Base-by-base conservation (phyloP, 2,329 filamentous ascomycete species). In the Ophiocordyceps camponoti-rufipedis region DNA sequence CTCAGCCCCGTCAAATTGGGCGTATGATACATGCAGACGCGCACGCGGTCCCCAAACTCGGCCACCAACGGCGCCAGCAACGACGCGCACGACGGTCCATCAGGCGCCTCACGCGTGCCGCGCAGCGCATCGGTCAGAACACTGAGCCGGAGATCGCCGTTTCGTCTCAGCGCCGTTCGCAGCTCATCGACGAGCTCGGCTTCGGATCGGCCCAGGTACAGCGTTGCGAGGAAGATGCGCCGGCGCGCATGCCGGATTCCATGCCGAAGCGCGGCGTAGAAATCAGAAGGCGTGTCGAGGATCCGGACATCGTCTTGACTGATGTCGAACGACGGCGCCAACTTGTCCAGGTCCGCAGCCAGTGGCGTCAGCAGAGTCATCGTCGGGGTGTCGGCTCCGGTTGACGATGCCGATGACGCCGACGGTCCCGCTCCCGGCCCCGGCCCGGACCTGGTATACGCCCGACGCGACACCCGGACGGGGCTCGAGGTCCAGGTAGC, bases 1-100 rank as follows among this genome's bases (percentile, higher is more conserved):
- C 81, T 76, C 47, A 93, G 54, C 0, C 91, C 91, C 3, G 85
- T 94, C 51, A 98, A 65, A 56, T 98, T 98, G 0, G 91, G 91
- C 1, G 91, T 98, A 62, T 98, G 91, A 58, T 93, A 98, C 87
- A 98, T 93, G 54, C 88, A 82, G 50, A 98, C 78, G 56, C 95
- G 86, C 39, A 98, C 87, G 35, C 89, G 75, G 1, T 85, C 78
- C 0, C 89, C 88, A 62, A 95, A 94, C 54, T 94, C 85, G 7
- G 72, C 65, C 11, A 94, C 72, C n/a, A 98, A 67, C 0, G 87
- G 82, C 6, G 81, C 84, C 35, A 98, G 72, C 12, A 98, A 70
- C 11, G 88, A 95, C 3, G 88, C 91, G 61, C 82, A 91, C 52
- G 87, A 94, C 42, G 87, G 72, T 13, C 35, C 35, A 5, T 85